Base-by-base conservation (phyloP, 495 filamentous ascomycete genomes). In the Lophiostoma macrostomum region DNA sequence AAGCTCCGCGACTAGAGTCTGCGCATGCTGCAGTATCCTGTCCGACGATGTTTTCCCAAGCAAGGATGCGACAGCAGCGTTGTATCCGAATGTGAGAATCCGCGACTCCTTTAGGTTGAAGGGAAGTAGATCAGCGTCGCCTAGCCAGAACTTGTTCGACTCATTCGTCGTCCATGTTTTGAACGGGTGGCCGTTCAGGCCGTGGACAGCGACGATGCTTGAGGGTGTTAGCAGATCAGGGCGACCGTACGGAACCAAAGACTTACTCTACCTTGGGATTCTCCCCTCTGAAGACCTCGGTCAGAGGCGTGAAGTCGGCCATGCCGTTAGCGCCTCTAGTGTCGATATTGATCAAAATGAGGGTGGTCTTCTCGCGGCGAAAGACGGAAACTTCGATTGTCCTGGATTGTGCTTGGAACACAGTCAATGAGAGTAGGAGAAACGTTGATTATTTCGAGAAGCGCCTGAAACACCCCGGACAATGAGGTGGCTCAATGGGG, bases 31-130 rank as follows among this genome's bases (percentile, higher is more conserved):
- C 53, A 86, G 83, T 53, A 95, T 81, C 59, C 83, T 84, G 67
- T 91, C 89, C 38, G 82, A 82, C 39, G 84, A 79, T 50, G 65
- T 73, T 23, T 53, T 70, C n/a, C 63, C 64, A 23, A 67, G 69
- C 38, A 85, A 83, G 0, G 80, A 67, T 32, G 81, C 80, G 25
- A 91, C 85, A 60, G 88, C 83, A 37, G 87, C 84, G 63, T 95
- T 88, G 65, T 93, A 95, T 3, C 89, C 89, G 64, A 91, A 94
- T 5, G 86, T 85, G 41, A 95, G 68, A 30, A 95, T 78, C 27
- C 90, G 78, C 18, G 83, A 81, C 28, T 77, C 67, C 32, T 78
- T 80, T 5, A 87, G 68, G 8, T 85, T 74, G 0, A 71, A 68
- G 0, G 88, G 89, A 6, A 94, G 74, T 10, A 94, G 74, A 55